Evolutionary conservation across 2,329 filamentous ascomycete genomes (phyloP).

Genomic region (Microdochium trichocladiopsis): DNA sequence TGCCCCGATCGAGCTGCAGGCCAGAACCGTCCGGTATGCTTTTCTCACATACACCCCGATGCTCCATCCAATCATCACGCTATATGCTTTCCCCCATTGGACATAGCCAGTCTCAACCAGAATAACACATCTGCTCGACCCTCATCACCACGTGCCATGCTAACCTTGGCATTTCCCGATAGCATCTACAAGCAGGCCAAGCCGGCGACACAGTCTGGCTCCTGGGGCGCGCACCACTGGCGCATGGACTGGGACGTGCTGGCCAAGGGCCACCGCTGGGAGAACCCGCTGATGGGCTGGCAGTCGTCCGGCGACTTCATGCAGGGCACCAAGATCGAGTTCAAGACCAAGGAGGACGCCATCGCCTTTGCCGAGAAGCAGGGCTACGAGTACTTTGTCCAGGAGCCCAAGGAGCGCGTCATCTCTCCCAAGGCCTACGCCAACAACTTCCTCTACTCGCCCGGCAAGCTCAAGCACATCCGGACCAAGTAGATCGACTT

Average conservation of each 20-base stretch:
- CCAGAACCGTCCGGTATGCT: constrained; percentile 80
- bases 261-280: constrained; percentile 90
- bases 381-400: constrained; percentile 97
- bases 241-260: constrained; percentile 98
- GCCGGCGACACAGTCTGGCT: constrained; percentile 91
- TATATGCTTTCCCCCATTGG: background rate
- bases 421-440: constrained; percentile 91
- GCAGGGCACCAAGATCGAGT: constrained; percentile 88
- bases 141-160: background rate
- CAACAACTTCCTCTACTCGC: constrained; percentile 86
- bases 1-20: constrained; percentile 89
- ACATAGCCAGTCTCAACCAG: background rate
- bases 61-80: background rate
- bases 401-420: constrained; percentile 86
- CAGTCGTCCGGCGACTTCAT: constrained; percentile 91
- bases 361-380: constrained; percentile 97
- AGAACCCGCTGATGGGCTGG: constrained; percentile 98
- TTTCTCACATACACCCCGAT: background rate
- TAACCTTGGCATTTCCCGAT: constrained; percentile 2
- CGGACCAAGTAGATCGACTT: constrained; percentile 62
- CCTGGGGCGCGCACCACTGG: constrained; percentile 80
- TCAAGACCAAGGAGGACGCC: constrained; percentile 90
- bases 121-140: constrained; percentile 1
- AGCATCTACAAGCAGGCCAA: constrained; percentile 92
- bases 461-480: constrained; percentile 82